Evolutionary conservation across 73 alveolate genomes (phyloP).

Genomic region (Paramecium tetraurelia): DNA sequence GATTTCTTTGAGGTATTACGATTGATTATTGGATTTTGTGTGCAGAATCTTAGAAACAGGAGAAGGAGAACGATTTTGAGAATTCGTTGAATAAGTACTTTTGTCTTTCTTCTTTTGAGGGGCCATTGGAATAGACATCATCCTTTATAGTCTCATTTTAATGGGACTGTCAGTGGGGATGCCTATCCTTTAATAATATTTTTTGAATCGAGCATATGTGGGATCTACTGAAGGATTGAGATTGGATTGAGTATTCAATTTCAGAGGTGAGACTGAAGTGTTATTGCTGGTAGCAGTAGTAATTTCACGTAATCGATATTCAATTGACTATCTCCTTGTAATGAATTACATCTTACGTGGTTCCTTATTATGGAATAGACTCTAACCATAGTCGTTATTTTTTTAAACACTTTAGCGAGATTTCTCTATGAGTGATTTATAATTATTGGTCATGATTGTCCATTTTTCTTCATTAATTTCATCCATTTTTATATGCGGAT

Average conservation of each 20-base stretch:
- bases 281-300: background rate
- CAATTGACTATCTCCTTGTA: conserved; percentile 37
- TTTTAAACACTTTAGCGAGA: background rate
- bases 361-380: background rate
- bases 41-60: background rate
- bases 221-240: background rate
- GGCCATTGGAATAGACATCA: background rate
- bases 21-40: background rate
- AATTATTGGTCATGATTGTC: conserved; percentile 13
- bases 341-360: conserved; percentile 16
- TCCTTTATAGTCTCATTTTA: background rate
- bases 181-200: background rate
- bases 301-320: background rate
- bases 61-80: background rate
- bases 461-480: conserved; percentile 49
- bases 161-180: background rate
- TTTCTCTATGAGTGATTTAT: conserved; percentile 35
- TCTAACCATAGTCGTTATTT: background rate
- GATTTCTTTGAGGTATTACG: background rate
- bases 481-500: conserved; percentile 8
- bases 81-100: background rate
- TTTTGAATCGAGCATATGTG: background rate
- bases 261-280: conserved; percentile 13
- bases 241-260: background rate
- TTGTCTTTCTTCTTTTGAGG: background rate